Evolutionary conservation across 495 filamentous ascomycete species (phyloP).

Genomic region (Oidiodendron maius): DNA sequence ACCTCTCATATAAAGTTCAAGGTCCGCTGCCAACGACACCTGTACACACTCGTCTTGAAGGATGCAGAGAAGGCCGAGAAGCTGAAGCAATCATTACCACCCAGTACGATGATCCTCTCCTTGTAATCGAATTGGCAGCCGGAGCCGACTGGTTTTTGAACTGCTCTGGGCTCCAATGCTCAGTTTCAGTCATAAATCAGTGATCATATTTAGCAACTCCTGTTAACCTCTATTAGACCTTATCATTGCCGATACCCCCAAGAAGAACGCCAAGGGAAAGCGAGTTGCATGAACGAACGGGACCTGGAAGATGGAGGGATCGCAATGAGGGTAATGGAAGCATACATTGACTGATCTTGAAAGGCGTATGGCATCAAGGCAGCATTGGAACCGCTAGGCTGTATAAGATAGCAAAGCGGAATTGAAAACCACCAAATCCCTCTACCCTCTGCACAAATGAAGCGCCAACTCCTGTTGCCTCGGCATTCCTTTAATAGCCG

Average conservation of each 20-base stretch:
- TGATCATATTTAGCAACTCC: neutral
- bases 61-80: conserved; percentile 99
- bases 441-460: too few relatives aligned
- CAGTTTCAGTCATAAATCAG: neutral
- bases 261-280: conserved; percentile 57
- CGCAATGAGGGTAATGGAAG: neutral
- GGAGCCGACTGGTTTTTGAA: neutral
- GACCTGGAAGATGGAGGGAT: neutral
- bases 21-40: conserved; percentile 90
- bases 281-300: conserved; percentile 14
- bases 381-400: conserved; percentile 13
- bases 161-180: neutral
- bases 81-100: conserved; percentile 97
- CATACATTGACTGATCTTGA: conserved; percentile 8
- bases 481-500: too few relatives aligned
- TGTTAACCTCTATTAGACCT: conserved; percentile 44
- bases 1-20: conserved; percentile 97
- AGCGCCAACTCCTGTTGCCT: too few relatives aligned
- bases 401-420: conserved; percentile 17
- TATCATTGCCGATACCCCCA: conserved; percentile 69
- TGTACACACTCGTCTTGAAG: conserved; percentile 97
- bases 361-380: conserved; percentile 21
- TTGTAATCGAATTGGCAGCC: neutral
- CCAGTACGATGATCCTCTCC: conserved; percentile 56
- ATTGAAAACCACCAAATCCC: conserved; percentile 4